Conservation (phyloP, 352 stramenopile species). For the Pythium coloratum region DNA sequence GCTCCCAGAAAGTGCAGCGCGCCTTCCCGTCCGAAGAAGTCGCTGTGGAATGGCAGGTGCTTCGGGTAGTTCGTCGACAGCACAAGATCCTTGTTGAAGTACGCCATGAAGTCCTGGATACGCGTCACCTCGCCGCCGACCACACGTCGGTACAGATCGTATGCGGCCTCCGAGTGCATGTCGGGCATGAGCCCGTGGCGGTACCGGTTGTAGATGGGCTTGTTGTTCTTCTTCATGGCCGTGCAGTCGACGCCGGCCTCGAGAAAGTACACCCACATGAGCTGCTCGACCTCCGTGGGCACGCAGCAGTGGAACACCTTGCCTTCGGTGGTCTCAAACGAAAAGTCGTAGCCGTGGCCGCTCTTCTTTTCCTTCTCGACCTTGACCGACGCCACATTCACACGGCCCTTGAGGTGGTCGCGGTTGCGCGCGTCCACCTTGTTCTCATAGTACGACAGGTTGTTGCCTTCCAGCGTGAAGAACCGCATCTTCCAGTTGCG, state of each 20-base stretch:
- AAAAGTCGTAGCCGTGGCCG: slow-evolving; percentile 81
- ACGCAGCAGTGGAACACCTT: slow-evolving; percentile 85
- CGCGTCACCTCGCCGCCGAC: slow-evolving; percentile 50
- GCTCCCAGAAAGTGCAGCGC: slow-evolving; percentile 73
- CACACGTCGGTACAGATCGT: slow-evolving; percentile 74
- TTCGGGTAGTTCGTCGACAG: slow-evolving; percentile 85
- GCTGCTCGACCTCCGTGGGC: slow-evolving; percentile 77
- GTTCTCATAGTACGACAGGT: slow-evolving; percentile 89
- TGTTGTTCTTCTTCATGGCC: slow-evolving; percentile 85
- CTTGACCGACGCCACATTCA: slow-evolving; percentile 77
- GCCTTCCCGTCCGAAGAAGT: slow-evolving; percentile 86
- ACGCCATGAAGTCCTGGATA: slow-evolving; percentile 71
- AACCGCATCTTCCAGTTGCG: slow-evolving; percentile 89
- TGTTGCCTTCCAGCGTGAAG: slow-evolving; percentile 86
- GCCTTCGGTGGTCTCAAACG: slow-evolving; percentile 80
- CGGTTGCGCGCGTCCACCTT: slow-evolving; percentile 88
- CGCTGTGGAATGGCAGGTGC: slow-evolving; percentile 69
- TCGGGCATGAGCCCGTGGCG: slow-evolving; percentile 65
- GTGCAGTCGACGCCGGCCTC: slow-evolving; percentile 77
- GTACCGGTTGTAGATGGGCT: slow-evolving; percentile 80
- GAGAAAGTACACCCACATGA: slow-evolving; percentile 85
- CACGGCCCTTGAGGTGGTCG: slow-evolving; percentile 81
- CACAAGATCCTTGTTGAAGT: slow-evolving; percentile 90
- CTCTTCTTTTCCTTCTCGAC: slow-evolving; percentile 78
- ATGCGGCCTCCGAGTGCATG: slow-evolving; percentile 76